A percentile compares a stretch with the other conserved stretches of the same genome.
Conservation (phyloP, 2,329 filamentous ascomycete genomes). For the Pyrenochaeta sp. region DNA sequence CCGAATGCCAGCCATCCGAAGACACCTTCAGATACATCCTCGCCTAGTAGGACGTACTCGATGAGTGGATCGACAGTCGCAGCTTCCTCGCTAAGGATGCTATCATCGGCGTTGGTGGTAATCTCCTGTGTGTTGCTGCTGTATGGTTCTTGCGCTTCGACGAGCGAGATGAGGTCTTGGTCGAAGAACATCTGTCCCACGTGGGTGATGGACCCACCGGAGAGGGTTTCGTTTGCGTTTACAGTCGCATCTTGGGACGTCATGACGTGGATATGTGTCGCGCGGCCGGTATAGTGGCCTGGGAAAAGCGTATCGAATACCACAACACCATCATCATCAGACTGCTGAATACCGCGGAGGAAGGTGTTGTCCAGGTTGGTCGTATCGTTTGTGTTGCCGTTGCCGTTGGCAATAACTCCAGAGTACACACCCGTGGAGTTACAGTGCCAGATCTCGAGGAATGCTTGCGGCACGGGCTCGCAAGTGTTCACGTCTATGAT, state of each 20-base stretch:
- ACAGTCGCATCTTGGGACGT: conserved; percentile 44
- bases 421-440: conserved; percentile 47
- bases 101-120: conserved; percentile 63
- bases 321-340: conserved; percentile 58
- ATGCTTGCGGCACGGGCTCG: conserved; percentile 58
- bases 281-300: conserved; percentile 47
- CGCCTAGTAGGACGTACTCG: conserved; percentile 66
- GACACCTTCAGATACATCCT: conserved; percentile 49
- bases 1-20: conserved; percentile 48
- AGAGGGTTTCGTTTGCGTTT: conserved; percentile 60
- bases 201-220: conserved; percentile 61
- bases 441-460: conserved; percentile 64
- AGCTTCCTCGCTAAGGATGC: conserved; percentile 58
- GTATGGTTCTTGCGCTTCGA: conserved; percentile 59
- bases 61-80: conserved; percentile 63
- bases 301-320: conserved; percentile 60
- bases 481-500: conserved; percentile 65
- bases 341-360: conserved; percentile 59
- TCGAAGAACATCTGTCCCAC: conserved; percentile 73
- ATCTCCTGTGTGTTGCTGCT: conserved; percentile 52
- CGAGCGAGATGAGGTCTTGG: conserved; percentile 62
- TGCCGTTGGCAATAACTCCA: conserved; percentile 51
- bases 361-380: conserved; percentile 49
- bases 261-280: conserved; percentile 53
- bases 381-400: conserved; percentile 51